Conservation (phyloP, 306 rosid species). For the Inga oerstediana region DNA sequence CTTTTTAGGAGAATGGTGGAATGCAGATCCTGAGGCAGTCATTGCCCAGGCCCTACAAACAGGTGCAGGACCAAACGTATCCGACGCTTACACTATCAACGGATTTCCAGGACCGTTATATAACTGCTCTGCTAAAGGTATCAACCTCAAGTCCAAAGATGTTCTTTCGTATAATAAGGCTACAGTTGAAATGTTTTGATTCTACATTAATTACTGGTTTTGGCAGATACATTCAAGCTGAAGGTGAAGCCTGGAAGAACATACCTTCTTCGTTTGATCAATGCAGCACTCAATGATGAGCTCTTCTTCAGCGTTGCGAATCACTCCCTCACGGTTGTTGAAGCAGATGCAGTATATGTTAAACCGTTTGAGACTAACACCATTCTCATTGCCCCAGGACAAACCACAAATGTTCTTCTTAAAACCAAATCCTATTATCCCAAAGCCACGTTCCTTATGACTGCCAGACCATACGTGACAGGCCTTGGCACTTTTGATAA, state of each 20-base stretch:
- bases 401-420: constrained; percentile 57
- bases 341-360: constrained; percentile 48
- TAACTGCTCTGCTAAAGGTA: constrained; percentile 74
- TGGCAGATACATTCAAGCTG: constrained; percentile 49
- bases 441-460: constrained; percentile 50
- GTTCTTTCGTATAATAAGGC: background rate
- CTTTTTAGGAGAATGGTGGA: constrained; percentile 85
- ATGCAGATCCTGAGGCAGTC: constrained; percentile 68
- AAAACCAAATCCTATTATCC: constrained; percentile 47
- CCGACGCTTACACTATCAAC: constrained; percentile 79
- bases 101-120: constrained; percentile 79
- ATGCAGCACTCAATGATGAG: constrained; percentile 55
- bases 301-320: constrained; percentile 61
- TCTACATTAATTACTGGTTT: background rate
- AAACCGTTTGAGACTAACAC: constrained; percentile 48
- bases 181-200: background rate
- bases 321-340: constrained; percentile 51
- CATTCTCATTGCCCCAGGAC: constrained; percentile 51
- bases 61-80: constrained; percentile 82
- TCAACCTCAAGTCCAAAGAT: background rate
- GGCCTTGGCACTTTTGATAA: constrained; percentile 55
- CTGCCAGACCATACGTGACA: constrained; percentile 43
- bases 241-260: constrained; percentile 52
- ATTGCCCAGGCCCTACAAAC: constrained; percentile 61
- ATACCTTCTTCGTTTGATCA: constrained; percentile 55